Evolutionary conservation across 129 eudicot genomes (phyloP).

Genomic region (Dittrichia graveolens): DNA sequence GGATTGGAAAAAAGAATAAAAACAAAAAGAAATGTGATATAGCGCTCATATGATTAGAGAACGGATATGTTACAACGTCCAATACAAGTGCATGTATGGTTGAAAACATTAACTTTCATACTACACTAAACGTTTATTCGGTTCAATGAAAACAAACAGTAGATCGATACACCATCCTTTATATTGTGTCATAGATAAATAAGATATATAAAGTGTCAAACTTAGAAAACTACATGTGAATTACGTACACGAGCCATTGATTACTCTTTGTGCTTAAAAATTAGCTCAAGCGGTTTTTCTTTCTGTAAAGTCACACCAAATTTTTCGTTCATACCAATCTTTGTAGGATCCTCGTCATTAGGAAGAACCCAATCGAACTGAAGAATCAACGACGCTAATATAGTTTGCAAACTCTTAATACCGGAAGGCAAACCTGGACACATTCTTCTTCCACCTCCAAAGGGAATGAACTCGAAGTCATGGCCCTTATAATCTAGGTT

Average conservation of each 20-base stretch:
- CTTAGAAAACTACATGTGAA: background rate
- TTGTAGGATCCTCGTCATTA: conserved; percentile 16
- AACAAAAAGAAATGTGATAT: no score
- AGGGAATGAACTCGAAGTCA: conserved; percentile 27
- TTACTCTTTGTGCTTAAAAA: background rate
- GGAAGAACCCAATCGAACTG: conserved; percentile 34
- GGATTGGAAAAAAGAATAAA: no score
- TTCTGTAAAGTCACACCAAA: conserved; percentile 24
- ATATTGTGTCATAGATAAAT: no score
- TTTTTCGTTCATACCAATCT: conserved; percentile 13
- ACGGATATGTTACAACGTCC: no score
- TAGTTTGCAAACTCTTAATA: conserved; percentile 17
- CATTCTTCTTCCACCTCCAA: conserved; percentile 35
- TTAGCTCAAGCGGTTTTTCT: conserved; percentile 25
- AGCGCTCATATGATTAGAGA: no score
- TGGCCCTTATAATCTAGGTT: conserved; percentile 19
- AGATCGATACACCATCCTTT: no score
- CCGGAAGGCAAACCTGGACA: conserved; percentile 35
- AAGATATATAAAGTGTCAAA: background rate
- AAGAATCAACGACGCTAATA: conserved; percentile 5
- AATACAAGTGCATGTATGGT: no score
- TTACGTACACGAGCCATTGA: background rate
- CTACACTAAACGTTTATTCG: no score
- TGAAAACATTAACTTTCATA: no score
- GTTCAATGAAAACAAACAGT: no score